phyloP scores from a whole-genome alignment of 306 rosid species.

The Begonia fuchsioides region DNA sequence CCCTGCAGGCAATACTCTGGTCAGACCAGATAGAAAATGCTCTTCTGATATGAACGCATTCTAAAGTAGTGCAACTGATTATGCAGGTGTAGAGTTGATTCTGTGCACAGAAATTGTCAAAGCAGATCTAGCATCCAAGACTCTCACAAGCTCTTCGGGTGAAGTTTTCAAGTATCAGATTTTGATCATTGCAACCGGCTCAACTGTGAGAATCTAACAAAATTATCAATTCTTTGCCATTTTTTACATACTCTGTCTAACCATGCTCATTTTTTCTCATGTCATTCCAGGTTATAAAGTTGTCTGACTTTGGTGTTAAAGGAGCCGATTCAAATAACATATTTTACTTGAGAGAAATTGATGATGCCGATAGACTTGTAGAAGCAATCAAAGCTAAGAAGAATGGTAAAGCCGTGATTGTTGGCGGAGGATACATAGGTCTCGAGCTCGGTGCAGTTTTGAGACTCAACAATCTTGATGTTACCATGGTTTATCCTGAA shows the following conservation, averaged over 20 bases:
- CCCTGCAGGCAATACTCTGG: not conserved
- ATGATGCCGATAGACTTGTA: constrained; percentile 69
- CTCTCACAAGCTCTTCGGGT: constrained; percentile 55
- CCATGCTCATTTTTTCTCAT: not conserved
- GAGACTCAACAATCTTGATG: constrained; percentile 62
- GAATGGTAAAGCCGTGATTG: constrained; percentile 81
- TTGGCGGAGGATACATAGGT: constrained; percentile 96
- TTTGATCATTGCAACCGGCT: constrained; percentile 83
- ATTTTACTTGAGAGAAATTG: constrained; percentile 82
- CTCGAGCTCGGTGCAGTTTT: constrained; percentile 86
- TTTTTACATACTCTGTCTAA: no score
- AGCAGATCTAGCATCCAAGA: constrained; percentile 60
- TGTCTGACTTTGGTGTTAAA: constrained; percentile 79
- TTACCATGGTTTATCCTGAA: constrained; percentile 92
- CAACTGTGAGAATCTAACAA: constrained; percentile 36
- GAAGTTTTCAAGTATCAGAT: constrained; percentile 51
- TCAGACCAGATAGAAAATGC: no score
- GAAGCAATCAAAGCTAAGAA: constrained; percentile 65
- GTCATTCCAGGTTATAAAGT: constrained; percentile 50
- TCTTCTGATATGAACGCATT: no score
- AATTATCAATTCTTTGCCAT: no score
- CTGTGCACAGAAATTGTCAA: constrained; percentile 78
- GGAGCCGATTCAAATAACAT: constrained; percentile 97
- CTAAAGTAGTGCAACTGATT: not conserved
- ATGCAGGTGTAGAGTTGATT: constrained; percentile 72